Evolutionary conservation across 805 yeast species (phyloP), one percentile per base, ranked within the genome.

Genomic region (Candida cerambycidarum): DNA sequence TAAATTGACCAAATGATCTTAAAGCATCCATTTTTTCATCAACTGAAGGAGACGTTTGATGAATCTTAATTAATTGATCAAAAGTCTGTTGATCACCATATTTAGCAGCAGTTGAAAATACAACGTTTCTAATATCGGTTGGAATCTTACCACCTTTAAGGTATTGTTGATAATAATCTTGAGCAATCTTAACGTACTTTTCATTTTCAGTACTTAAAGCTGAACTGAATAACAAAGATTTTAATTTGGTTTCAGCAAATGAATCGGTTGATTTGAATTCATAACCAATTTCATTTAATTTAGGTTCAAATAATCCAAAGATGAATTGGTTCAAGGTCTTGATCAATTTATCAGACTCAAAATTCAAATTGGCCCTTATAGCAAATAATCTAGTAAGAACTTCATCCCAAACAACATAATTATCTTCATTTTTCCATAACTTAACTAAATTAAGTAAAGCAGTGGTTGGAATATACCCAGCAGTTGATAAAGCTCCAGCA

Each of bases 1-100:
- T 75, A 55, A 84, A 82, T 50, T 73, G 60, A 55, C 95, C 95
- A 37, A 88, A 69, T 9, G 85, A 59, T 58, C 82, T 73, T 56
- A 89, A 75, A 9, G 93, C 92, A 18, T 81, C 69, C 48, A 78
- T 65, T 57, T 82, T 85, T 58, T 84, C 90, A 54, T 82, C 89
- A 38, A 78, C 72, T 25, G 80, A 70, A 32, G 63, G 61, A 14
- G 92, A 83, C 50, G 76, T 76, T 47, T 70, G 63, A 73, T 83
- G 85, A 48, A 85, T 76, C 25, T 73, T 58, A 50, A 73, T 73
- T 38, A 89, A 62, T 52, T 78, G 73, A 43, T 86, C 83, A 65
- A 80, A 88, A 45, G 80, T 80, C 39, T 74, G 68, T 21, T 57
- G 69, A 45, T 79, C 80, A 52, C 95, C 95, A 38, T 62, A 58